Conservation (phyloP, 129 eudicot genomes). For the Saussurea involucrata region DNA sequence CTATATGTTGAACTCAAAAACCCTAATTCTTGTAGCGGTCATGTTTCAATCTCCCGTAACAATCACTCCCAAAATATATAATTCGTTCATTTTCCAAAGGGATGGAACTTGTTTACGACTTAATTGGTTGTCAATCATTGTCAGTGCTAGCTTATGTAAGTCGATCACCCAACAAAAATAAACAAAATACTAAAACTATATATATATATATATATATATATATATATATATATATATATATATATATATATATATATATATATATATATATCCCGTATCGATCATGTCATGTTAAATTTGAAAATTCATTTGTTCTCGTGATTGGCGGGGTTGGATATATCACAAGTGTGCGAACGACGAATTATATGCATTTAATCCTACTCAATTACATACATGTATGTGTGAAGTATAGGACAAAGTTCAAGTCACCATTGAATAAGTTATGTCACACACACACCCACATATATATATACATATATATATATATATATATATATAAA, state of each 20-base stretch:
- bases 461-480: no score
- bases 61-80: not conserved
- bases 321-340: not conserved
- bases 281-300: not conserved
- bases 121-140: not conserved
- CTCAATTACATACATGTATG: not conserved
- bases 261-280: not conserved
- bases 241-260: not conserved
- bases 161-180: not conserved
- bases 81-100: not conserved
- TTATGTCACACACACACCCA: no score
- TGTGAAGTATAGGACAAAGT: slow-evolving; percentile 1
- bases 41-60: not conserved
- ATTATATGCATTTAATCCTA: not conserved
- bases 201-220: not conserved
- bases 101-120: not conserved
- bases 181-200: not conserved
- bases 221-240: not conserved
- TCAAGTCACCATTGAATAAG: not conserved
- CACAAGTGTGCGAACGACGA: not conserved
- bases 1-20: not conserved
- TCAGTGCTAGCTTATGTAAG: not conserved
- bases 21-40: not conserved
- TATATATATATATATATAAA: not conserved
- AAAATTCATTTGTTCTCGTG: not conserved